Conservation (phyloP, 2,329 filamentous ascomycete genomes). For the Sporothrix brunneoviolacea region DNA sequence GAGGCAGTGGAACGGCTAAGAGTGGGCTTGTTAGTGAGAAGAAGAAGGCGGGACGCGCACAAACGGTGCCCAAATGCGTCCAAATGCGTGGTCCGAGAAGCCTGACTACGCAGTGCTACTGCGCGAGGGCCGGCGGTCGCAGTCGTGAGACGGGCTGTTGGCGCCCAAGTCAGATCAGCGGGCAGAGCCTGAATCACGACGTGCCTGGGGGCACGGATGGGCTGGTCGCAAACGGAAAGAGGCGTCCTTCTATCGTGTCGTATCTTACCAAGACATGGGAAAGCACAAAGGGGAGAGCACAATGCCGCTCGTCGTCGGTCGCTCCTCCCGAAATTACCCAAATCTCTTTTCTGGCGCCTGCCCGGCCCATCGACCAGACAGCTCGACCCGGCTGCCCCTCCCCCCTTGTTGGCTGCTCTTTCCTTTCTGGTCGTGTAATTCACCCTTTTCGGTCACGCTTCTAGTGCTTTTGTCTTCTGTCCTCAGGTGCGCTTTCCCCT, state of each 20-base stretch:
- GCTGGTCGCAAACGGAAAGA: background rate
- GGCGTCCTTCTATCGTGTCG: too few relatives aligned
- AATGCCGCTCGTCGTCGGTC: background rate
- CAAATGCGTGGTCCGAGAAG: too few relatives aligned
- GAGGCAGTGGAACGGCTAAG: conserved; percentile 6
- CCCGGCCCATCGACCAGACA: background rate
- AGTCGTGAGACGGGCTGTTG: too few relatives aligned
- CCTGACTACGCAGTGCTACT: too few relatives aligned
- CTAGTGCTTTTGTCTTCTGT: background rate
- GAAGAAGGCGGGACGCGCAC: background rate
- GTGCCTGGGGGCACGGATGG: background rate
- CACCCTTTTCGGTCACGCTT: conserved; percentile 1
- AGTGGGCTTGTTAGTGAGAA: conserved; percentile 8
- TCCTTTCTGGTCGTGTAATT: conserved; percentile 12
- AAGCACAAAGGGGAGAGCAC: background rate
- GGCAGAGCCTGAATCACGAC: too few relatives aligned
- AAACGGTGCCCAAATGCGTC: background rate
- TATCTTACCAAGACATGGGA: background rate
- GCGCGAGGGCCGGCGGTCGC: too few relatives aligned
- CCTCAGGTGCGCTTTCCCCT: background rate
- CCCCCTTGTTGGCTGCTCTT: conserved; percentile 4
- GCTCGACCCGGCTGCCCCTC: background rate
- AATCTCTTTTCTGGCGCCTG: conserved; percentile 1
- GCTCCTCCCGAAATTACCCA: conserved; percentile 5
- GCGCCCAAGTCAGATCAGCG: background rate